A percentile compares a stretch with the other conserved stretches of the same genome.
These are phyloP conservation scores for Cercospora nicotianae DNA, from an alignment of 2,329 filamentous ascomycete genomes.

Conservation along the genomic window DNA sequence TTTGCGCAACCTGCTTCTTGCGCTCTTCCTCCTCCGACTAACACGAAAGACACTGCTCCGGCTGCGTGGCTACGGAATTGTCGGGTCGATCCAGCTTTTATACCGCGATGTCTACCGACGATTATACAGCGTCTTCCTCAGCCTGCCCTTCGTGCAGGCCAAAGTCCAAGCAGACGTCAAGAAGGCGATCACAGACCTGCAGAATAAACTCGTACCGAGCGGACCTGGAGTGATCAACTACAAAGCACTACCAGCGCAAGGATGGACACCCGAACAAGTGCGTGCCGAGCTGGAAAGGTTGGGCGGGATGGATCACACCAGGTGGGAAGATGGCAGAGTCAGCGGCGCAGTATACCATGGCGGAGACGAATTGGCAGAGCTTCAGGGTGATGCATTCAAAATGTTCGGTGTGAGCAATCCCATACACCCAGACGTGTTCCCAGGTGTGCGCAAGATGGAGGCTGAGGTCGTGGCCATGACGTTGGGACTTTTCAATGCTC, in stretches of 20 bases:
- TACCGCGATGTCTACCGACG: constrained; percentile 71
- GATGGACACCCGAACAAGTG: constrained; percentile 77
- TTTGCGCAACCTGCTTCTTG: constrained; percentile 82
- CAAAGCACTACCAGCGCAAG: constrained; percentile 75
- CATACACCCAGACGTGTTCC: constrained; percentile 97
- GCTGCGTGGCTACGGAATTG: constrained; percentile 80
- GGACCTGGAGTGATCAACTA: constrained; percentile 71
- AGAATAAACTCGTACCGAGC: constrained; percentile 77
- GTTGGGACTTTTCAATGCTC: constrained; percentile 74
- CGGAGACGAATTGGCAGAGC: constrained; percentile 72
- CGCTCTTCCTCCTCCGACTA: constrained; percentile 83
- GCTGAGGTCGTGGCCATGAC: constrained; percentile 97
- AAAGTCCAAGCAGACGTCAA: constrained; percentile 83
- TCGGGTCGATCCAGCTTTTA: constrained; percentile 74
- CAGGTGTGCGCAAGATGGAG: constrained; percentile 98
- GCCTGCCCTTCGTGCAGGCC: constrained; percentile 78
- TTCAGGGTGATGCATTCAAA: constrained; percentile 91
- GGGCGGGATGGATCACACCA: constrained; percentile 84
- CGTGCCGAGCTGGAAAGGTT: constrained; percentile 76
- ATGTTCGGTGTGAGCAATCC: constrained; percentile 95
- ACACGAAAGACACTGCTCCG: constrained; percentile 78
- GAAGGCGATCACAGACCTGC: constrained; percentile 75
- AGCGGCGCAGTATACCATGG: constrained; percentile 96
- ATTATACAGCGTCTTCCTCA: constrained; percentile 82
- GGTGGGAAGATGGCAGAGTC: constrained; percentile 94